Evolutionary conservation across 441 rosid genomes (phyloP).

Genomic region (Corymbia calophylla): DNA sequence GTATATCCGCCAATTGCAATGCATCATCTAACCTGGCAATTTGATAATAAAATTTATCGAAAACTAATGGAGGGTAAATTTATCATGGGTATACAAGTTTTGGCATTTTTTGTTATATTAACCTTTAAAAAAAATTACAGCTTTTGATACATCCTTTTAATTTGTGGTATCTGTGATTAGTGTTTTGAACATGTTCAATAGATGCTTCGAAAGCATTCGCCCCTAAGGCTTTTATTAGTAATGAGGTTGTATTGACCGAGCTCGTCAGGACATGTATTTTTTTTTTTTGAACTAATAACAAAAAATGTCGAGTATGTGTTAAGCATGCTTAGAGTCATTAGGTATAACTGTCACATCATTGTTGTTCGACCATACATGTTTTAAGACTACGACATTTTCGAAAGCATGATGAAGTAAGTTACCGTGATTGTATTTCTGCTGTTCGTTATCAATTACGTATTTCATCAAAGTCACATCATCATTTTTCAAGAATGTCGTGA

Average conservation of each 20-base stretch:
- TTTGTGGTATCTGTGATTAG: rapidly evolving
- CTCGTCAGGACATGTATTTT: rapidly evolving
- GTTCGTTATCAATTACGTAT: neutral
- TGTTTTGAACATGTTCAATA: neutral
- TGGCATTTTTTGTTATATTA: rapidly evolving
- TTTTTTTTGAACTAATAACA: neutral
- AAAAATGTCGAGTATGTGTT: neutral
- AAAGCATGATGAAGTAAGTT: neutral
- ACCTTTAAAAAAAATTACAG: too few relatives aligned
- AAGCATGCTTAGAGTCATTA: neutral
- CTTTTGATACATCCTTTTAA: rapidly evolving
- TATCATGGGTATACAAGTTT: neutral
- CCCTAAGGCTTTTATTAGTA: neutral
- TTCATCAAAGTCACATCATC: neutral
- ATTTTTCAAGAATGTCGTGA: neutral
- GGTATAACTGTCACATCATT: neutral
- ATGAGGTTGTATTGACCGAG: rapidly evolving
- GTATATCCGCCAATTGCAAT: rapidly evolving
- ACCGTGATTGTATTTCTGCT: rapidly evolving
- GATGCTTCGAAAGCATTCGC: rapidly evolving
- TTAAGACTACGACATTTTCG: neutral
- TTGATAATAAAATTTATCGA: too few relatives aligned
- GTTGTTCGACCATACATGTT: neutral
- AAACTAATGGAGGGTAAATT: rapidly evolving
- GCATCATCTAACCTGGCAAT: too few relatives aligned